Conservation (phyloP, 768 basidiomycete species). For the Dacryopinax spathularia region DNA sequence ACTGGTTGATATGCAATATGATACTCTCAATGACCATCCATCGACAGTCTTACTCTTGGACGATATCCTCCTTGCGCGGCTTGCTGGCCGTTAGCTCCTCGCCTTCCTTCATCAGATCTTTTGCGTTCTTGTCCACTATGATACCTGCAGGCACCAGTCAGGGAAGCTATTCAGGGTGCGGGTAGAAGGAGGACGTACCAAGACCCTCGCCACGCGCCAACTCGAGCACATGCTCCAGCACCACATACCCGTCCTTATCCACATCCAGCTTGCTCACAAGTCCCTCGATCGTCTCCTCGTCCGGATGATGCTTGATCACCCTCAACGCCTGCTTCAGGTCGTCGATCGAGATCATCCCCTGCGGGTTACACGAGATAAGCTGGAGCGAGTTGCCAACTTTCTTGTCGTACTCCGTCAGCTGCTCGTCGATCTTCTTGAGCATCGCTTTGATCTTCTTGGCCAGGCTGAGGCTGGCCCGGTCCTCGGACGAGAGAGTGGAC, state of each 20-base stretch:
- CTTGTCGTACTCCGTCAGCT: constrained; percentile 81
- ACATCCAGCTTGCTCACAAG: constrained; percentile 90
- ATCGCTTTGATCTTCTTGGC: constrained; percentile 91
- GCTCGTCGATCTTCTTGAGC: constrained; percentile 88
- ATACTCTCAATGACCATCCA: too few relatives aligned
- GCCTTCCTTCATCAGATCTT: constrained; percentile 69
- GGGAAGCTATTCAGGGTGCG: constrained; percentile 6
- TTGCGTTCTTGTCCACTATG: constrained; percentile 70
- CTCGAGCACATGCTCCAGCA: constrained; percentile 85
- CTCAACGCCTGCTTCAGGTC: constrained; percentile 83
- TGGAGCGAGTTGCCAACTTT: constrained; percentile 74
- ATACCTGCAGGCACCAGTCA: constrained; percentile 37
- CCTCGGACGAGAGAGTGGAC: constrained; percentile 21
- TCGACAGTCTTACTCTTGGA: constrained; percentile 28
- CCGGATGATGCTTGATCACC: constrained; percentile 87
- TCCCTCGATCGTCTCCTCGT: constrained; percentile 72
- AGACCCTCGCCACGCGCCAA: constrained; percentile 78
- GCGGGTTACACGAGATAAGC: constrained; percentile 70
- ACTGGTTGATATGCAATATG: too few relatives aligned
- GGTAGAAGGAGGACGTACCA: constrained; percentile 30
- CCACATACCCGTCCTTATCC: constrained; percentile 90
- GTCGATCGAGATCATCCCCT: constrained; percentile 75
- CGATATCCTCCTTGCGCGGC: constrained; percentile 93
- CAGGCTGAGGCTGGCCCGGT: constrained; percentile 62
- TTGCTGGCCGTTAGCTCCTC: constrained; percentile 58